Evolutionary conservation across 2,329 filamentous ascomycete species (phyloP).

Genomic region (Colletotrichum sublineola): DNA sequence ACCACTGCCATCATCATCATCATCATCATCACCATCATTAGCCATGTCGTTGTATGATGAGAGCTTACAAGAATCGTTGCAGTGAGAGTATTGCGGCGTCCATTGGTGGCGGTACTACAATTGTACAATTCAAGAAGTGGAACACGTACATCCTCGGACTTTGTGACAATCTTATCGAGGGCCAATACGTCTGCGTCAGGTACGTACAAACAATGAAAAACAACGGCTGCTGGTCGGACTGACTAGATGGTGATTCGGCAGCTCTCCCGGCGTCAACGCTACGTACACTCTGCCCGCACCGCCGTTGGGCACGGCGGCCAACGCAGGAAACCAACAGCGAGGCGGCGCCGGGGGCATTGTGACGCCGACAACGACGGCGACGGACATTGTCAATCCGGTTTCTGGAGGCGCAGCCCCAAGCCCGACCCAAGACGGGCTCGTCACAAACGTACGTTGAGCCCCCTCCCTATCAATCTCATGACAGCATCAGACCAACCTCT

Average conservation of each 20-base stretch:
- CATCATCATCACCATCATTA: too few species aligned
- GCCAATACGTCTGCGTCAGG: conserved; percentile 3
- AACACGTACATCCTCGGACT: conserved; percentile 10
- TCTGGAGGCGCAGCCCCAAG: too few species aligned
- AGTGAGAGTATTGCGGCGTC: conserved; percentile 9
- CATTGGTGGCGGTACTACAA: conserved; percentile 2
- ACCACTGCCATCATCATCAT: neutral
- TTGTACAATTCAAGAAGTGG: conserved; percentile 7
- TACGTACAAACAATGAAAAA: neutral
- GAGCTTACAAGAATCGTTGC: neutral
- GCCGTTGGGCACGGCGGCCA: neutral
- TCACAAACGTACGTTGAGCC: too few species aligned
- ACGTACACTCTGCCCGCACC: conserved; percentile 6
- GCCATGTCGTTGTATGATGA: too few species aligned
- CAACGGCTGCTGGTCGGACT: neutral
- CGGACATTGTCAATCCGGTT: too few species aligned
- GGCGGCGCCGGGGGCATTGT: neutral
- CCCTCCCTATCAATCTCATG: too few species aligned
- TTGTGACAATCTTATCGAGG: conserved; percentile 2
- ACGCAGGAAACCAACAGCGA: conserved; percentile 8
- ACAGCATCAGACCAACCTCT: too few species aligned
- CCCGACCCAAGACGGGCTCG: too few species aligned
- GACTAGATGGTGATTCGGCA: neutral
- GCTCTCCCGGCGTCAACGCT: conserved; percentile 4
- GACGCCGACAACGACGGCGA: neutral